A percentile compares a stretch with the other conserved stretches of the same genome.
Evolutionary conservation across 305 asterid species (phyloP).

Genomic region (Salvia sclarea): DNA sequence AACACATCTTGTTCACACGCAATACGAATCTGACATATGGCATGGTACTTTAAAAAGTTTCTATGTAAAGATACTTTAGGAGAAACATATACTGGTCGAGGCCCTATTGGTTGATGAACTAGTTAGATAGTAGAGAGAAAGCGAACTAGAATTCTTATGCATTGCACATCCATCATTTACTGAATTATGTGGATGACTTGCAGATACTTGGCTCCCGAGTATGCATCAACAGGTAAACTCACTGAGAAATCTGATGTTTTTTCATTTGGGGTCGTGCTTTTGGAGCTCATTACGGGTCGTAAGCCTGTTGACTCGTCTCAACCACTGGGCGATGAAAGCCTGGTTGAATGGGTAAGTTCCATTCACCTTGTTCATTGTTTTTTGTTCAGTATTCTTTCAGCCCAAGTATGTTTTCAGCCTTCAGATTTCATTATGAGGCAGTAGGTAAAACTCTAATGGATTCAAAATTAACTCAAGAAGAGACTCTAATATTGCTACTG

Average conservation of each 20-base stretch:
- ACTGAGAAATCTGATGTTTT: conserved; percentile 69
- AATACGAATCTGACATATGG: not conserved
- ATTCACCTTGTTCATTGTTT: conserved; percentile 11
- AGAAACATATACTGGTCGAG: not conserved
- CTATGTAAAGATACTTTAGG: not conserved
- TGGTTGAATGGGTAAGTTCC: conserved; percentile 68
- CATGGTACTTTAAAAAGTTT: conserved; percentile 11
- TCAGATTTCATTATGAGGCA: not conserved
- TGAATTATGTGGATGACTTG: conserved; percentile 32
- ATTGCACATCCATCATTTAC: conserved; percentile 28
- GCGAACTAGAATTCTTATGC: not conserved
- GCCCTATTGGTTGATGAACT: conserved; percentile 4
- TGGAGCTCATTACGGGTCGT: conserved; percentile 75
- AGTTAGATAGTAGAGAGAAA: not conserved
- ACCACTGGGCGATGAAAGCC: conserved; percentile 69
- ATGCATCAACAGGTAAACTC: conserved; percentile 73
- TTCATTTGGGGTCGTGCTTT: conserved; percentile 70
- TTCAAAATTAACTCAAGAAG: not conserved
- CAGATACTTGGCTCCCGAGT: conserved; percentile 76
- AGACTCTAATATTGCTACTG: not conserved
- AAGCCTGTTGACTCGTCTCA: conserved; percentile 69
- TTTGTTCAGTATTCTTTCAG: conserved; percentile 1
- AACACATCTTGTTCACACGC: conserved; percentile 8
- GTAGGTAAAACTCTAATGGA: not conserved
- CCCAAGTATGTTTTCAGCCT: not conserved